A percentile compares a stretch with the other conserved stretches of the same genome.
Evolutionary conservation across 169 alveolate genomes (phyloP).

Genomic region (Eimeria brunetti): DNA sequence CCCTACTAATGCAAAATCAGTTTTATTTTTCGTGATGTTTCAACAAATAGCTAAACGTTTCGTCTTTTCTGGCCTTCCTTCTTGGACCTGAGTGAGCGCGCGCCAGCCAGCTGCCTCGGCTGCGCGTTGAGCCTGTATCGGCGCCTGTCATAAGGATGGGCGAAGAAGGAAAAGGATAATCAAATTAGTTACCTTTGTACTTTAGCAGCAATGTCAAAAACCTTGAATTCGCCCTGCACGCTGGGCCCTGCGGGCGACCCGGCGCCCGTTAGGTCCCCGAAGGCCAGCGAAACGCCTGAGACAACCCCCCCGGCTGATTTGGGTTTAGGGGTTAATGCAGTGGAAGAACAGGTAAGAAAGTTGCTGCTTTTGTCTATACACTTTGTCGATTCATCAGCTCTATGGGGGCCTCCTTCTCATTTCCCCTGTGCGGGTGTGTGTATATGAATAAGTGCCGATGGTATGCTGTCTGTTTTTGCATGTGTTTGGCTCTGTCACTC

Average conservation of each 20-base stretch:
- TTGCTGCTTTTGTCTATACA: not conserved
- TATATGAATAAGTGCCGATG: not conserved
- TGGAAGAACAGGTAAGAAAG: constrained; percentile 34
- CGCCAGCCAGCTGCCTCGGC: constrained; percentile 16
- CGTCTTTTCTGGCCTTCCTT: not conserved
- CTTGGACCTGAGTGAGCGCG: not conserved
- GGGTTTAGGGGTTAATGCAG: constrained; percentile 60
- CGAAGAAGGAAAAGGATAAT: not conserved
- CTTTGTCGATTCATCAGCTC: not conserved
- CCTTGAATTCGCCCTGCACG: not conserved
- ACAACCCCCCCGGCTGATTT: constrained; percentile 35
- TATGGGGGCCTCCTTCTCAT: not conserved
- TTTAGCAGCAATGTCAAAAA: constrained; percentile 14
- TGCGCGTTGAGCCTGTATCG: not conserved
- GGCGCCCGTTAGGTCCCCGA: not conserved
- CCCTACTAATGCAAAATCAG: not conserved
- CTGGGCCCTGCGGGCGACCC: constrained; percentile 12
- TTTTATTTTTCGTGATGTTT: not conserved
- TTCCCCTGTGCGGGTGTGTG: not conserved
- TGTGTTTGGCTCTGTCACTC: not conserved
- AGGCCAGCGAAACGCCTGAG: not conserved
- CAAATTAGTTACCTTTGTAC: not conserved
- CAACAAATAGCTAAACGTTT: not conserved
- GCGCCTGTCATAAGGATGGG: not conserved
- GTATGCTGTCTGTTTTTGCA: not conserved